Base-by-base conservation (phyloP, 2,329 filamentous ascomycete genomes). In the Elsinoe batatas region DNA sequence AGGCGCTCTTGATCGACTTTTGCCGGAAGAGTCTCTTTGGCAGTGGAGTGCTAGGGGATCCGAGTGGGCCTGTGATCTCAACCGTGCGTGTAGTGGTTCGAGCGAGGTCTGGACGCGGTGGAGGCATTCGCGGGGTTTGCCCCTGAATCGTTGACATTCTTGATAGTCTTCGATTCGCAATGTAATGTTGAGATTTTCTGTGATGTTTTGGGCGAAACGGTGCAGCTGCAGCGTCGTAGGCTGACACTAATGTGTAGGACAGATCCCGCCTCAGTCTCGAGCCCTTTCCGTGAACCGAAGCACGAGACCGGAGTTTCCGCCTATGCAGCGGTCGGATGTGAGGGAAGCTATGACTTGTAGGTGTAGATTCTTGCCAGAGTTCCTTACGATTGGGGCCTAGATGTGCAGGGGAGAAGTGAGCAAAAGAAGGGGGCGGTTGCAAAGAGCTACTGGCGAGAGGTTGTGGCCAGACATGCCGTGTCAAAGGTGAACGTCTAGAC, bases 1-100 rank as follows among this genome's bases (percentile, higher is more conserved):
- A n/a, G 40, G 53, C 26, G 32, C 37, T 35, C 42, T 55, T 55
- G 53, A 47, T 32, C 22, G 53, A 55, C 32, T 44, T 44, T 47
- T 55, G 53, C 53, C 53, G 38, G 40, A 55, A 47, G 61, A 53
- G 57, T 59, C 50, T 72, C 69, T 59, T 69, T 65, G 26, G 64
- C 61, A 35, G 67, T 60, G 62, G 61, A 67, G 15, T 71, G 65
- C 46, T 71, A 73, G 36, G 56, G 58, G 33, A 71, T 30, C 30
- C 40, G 55, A 20, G 43, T 56, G 32, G 58, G 49, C 33, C 54
- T 10, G 36, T 54, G 20, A 53, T 53, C 43, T 38, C 51, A 53
- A 49, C 51, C 35, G 56, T 53, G 20, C 47, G 49, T 47, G 49
- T 33, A n/a, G 50, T 33, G 11, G 37, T 22, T 47, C 30, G 12